These are phyloP conservation scores for Leccinum variicolor DNA, from an alignment of 768 basidiomycete genomes.

Conservation along the genomic window DNA sequence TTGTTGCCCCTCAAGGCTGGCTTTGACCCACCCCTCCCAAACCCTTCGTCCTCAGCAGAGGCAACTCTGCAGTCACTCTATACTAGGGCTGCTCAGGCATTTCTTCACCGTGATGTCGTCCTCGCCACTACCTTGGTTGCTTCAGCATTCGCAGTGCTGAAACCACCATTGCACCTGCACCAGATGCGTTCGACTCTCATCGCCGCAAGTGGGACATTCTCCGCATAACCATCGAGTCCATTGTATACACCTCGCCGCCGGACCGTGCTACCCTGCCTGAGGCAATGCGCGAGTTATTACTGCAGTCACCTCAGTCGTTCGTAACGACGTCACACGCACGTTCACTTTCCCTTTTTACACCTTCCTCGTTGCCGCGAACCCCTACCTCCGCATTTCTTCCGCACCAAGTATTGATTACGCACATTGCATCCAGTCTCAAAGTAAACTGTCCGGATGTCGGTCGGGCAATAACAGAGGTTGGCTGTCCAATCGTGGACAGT, in stretches of 20 bases:
- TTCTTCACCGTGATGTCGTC: constrained; percentile 69
- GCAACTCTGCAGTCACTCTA: constrained; percentile 69
- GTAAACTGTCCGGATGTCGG: constrained; percentile 59
- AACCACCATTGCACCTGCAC: constrained; percentile 29
- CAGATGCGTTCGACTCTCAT: constrained; percentile 44
- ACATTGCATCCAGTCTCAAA: constrained; percentile 69
- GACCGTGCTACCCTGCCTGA: constrained; percentile 42
- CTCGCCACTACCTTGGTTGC: constrained; percentile 63
- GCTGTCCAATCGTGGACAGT: constrained; percentile 57
- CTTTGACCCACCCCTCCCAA: constrained; percentile 5
- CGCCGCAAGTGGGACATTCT: constrained; percentile 87
- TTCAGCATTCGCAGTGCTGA: constrained; percentile 65
- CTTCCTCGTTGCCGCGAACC: constrained; percentile 36
- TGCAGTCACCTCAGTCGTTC: constrained; percentile 58
- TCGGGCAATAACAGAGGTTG: constrained; percentile 71
- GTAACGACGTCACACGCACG: constrained; percentile 56
- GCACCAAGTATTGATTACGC: constrained; percentile 62
- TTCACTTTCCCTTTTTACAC: constrained; percentile 68
- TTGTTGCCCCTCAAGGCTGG: constrained; percentile 37
- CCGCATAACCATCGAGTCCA: constrained; percentile 78
- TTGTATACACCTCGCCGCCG: constrained; percentile 58
- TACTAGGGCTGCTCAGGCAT: constrained; percentile 73
- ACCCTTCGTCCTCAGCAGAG: constrained; percentile 28
- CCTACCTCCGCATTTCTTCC: constrained; percentile 60
- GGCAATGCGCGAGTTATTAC: constrained; percentile 47